phyloP scores from a whole-genome alignment of 2,329 filamentous ascomycete genomes.

The Curvularia hawaiiensis region DNA sequence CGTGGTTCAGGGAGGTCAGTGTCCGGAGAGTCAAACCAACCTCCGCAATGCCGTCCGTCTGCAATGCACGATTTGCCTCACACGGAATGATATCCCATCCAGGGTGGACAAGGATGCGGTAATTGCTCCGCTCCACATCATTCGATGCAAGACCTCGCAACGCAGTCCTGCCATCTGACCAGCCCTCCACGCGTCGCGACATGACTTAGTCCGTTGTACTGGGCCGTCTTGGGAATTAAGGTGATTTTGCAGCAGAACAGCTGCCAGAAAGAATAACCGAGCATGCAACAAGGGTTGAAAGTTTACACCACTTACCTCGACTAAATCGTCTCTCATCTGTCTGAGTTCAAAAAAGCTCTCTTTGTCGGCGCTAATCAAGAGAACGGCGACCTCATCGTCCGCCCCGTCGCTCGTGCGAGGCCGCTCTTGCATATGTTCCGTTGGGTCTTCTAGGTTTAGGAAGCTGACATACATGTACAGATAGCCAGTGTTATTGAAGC shows the following conservation, averaged over 20 bases:
- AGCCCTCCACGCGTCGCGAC: conserved; percentile 4
- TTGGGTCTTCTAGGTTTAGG: conserved; percentile 65
- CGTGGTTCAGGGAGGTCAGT: neutral
- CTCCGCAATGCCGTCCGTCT: conserved; percentile 1
- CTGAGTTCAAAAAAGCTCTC: conserved; percentile 93
- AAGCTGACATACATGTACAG: conserved; percentile 99
- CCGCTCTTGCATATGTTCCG: conserved; percentile 50
- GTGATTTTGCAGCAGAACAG: conserved; percentile 21
- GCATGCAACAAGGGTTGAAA: neutral
- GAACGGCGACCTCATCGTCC: conserved; percentile 81
- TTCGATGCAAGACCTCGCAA: conserved; percentile 1
- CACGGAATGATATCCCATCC: conserved; percentile 1
- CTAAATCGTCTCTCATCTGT: conserved; percentile 67
- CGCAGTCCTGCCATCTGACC: conserved; percentile 4
- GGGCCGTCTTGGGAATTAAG: conserved; percentile 12
- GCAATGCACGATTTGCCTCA: conserved; percentile 4
- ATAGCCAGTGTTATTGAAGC: conserved; percentile 96
- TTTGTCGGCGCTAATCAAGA: conserved; percentile 90
- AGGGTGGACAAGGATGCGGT: conserved; percentile 6
- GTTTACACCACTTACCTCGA: conserved; percentile 53
- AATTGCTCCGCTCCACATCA: conserved; percentile 13
- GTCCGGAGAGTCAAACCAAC: conserved; percentile 4
- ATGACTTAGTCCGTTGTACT: neutral
- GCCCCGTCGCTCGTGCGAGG: conserved; percentile 42
- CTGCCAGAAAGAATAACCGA: neutral